Evolutionary conservation across 1,284 basidiomycete genomes (phyloP), one percentile per base, ranked within the genome.

Genomic region (Marasmius sp.): DNA sequence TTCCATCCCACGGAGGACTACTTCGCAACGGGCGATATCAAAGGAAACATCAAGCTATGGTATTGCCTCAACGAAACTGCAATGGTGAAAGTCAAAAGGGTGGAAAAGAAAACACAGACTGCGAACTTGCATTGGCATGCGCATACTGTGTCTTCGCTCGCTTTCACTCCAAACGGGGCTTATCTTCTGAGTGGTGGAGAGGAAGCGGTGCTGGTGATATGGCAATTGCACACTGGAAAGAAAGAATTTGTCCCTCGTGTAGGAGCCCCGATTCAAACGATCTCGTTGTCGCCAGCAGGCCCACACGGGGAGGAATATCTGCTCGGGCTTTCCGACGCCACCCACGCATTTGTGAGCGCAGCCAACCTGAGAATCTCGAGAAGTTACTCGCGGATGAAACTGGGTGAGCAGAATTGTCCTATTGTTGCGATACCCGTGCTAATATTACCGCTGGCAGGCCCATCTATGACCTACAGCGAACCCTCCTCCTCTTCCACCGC

Each of bases 101-200:
- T 87, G 22, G 88, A 91, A 74, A 90, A 88, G 74, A 86, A 83
- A 64, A 85, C 91, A 1, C 89, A 94, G 64, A 97, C 95, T 0
- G 92, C 93, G 0, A 86, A 89, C 5, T 77, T 98, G 54, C 97
- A 98, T 75, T 99, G 97, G 97, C 97, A 99, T 72, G 92, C 97
- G 0, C 96, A 99, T 73, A 87, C 94, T 6, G 94, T 99, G n/a
- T 88, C 92, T 1, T 91, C 93, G 1, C 76, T 99, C 33, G 81
- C 90, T 0, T 99, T 98, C 74, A 94, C 95, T 0, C 77, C 89
- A 1, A 96, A 96, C 66, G 97, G 97, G 12, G 91, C 94, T 2
- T 96, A 98, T 72, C 79, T 99, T 20, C 77, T 99, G 53, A 97
- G 94, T 59, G 97, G 95, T 66, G 97, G 97, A 50, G 95, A 98